phyloP scores from a whole-genome alignment of 2,329 filamentous ascomycete genomes.

The Beauveria medogensis region DNA sequence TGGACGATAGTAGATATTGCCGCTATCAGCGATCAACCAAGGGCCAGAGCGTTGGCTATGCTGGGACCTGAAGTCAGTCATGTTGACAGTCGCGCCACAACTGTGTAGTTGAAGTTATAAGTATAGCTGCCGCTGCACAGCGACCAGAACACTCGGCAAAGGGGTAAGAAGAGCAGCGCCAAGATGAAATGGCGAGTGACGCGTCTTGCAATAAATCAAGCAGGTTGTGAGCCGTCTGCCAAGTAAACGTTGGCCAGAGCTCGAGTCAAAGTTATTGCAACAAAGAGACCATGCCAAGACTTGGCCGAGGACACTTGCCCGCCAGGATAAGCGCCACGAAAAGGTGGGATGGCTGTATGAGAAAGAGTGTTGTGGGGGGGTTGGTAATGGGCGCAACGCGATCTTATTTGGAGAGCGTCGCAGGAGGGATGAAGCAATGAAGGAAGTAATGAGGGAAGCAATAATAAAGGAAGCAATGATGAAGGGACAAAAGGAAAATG shows the following conservation, averaged over 20 bases:
- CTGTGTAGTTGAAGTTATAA: neutral
- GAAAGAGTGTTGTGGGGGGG: neutral
- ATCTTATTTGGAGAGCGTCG: no score
- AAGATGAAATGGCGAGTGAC: neutral
- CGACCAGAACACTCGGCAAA: neutral
- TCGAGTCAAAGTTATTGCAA: neutral
- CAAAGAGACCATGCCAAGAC: neutral
- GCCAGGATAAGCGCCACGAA: neutral
- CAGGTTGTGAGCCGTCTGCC: neutral
- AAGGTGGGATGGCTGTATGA: neutral
- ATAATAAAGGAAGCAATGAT: neutral
- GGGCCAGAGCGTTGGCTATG: neutral
- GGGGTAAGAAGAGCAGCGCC: neutral
- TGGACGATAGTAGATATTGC: slow-evolving; percentile 24
- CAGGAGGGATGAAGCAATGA: neutral
- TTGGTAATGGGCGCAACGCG: neutral
- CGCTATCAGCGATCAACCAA: slow-evolving; percentile 18
- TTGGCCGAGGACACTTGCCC: neutral
- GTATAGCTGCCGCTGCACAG: neutral
- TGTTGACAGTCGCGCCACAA: neutral
- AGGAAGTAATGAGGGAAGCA: neutral
- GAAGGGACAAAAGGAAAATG: neutral
- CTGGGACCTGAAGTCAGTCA: neutral
- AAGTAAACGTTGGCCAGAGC: neutral
- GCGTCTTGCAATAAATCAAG: neutral